These are phyloP conservation scores for Dothistroma pini DNA, from an alignment of 2,329 filamentous ascomycete genomes.

Conservation along the genomic window DNA sequence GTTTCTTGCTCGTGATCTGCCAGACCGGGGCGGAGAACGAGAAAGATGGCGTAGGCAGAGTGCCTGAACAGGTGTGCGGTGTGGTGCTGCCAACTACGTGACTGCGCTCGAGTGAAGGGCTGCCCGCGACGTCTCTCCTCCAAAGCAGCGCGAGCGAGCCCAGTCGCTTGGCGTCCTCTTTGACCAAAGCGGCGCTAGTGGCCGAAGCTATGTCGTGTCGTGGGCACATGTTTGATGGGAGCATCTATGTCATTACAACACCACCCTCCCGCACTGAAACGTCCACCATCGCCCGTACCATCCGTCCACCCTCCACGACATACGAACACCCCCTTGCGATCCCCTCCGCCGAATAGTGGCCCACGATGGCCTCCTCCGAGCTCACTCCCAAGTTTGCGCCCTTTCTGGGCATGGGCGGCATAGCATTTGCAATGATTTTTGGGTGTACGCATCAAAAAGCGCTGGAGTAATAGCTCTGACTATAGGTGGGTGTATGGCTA, in stretches of 20 bases:
- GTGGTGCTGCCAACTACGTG: not conserved
- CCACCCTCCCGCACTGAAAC: not conserved
- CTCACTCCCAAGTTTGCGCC: slow-evolving; percentile 76
- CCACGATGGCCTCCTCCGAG: slow-evolving; percentile 49
- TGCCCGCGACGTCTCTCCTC: not conserved
- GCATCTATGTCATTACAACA: not conserved
- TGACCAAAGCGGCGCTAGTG: not conserved
- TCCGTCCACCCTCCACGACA: not conserved
- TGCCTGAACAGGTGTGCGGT: not conserved
- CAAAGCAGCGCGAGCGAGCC: not conserved
- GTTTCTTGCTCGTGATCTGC: not conserved
- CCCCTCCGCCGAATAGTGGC: not conserved
- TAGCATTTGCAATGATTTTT: slow-evolving; percentile 78
- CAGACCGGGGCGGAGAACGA: not conserved
- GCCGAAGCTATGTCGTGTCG: not conserved
- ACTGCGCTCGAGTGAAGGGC: not conserved
- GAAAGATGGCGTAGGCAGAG: no score
- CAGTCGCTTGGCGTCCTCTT: not conserved
- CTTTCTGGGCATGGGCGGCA: slow-evolving; percentile 83
- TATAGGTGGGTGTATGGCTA: slow-evolving; percentile 17
- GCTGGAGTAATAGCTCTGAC: not conserved
- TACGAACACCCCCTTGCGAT: slow-evolving; percentile 3
- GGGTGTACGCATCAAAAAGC: slow-evolving; percentile 58
- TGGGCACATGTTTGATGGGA: not conserved
- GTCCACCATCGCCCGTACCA: not conserved